Evolutionary conservation across 176 grass and related monocot species (phyloP).

Genomic region (Neostapfia colusana): DNA sequence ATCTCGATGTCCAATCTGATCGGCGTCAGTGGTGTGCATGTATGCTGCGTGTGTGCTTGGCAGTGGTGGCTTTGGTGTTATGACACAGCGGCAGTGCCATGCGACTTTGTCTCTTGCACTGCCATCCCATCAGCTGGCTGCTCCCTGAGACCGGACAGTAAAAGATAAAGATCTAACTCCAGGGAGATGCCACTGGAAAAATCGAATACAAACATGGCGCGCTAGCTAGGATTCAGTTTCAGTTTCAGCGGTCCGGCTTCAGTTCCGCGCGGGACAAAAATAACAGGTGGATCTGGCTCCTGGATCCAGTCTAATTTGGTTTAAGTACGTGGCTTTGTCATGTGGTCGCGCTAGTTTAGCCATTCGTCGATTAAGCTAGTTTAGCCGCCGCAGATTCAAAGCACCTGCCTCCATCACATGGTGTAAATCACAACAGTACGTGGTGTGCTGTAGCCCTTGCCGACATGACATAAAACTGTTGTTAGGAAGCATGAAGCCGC

Average conservation of each 20-base stretch:
- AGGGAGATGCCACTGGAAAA: not conserved
- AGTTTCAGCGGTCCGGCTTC: not conserved
- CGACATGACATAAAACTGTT: conserved; percentile 40
- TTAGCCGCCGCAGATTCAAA: conserved; percentile 7
- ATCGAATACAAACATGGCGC: not conserved
- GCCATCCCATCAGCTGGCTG: conserved; percentile 2
- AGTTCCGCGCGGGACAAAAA: not conserved
- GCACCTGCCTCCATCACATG: not conserved
- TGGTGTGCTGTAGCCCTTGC: not conserved
- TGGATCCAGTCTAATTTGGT: conserved; percentile 10
- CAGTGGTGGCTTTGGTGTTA: conserved; percentile 32
- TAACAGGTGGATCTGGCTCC: not conserved
- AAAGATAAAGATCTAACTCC: not conserved
- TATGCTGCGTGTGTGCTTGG: conserved; percentile 8
- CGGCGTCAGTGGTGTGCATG: conserved; percentile 21
- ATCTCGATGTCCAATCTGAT: conserved; percentile 32
- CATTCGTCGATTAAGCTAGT: not conserved
- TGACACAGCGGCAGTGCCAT: conserved; percentile 8
- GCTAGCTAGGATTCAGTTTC: not conserved
- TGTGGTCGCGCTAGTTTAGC: not conserved
- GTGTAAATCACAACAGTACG: not conserved
- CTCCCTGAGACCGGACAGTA: not conserved
- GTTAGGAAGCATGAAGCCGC: not conserved
- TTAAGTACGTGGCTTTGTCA: not conserved
- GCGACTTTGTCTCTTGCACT: conserved; percentile 34